These are phyloP conservation scores for Uronychia binucleata DNA, from an alignment of 73 alveolate genomes.

Conservation along the genomic window DNA sequence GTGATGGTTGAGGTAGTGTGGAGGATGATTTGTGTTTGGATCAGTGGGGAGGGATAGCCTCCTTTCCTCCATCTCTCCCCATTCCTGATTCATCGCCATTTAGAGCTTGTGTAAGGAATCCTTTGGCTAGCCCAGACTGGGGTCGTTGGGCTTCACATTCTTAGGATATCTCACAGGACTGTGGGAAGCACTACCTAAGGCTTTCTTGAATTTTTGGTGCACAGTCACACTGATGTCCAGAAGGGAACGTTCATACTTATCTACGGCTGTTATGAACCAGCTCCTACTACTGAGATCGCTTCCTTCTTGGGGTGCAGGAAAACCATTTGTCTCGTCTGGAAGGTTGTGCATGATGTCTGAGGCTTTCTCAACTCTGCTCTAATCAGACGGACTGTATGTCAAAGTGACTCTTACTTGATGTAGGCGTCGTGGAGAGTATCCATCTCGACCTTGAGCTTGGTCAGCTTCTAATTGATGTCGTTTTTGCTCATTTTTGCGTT, in stretches of 20 bases:
- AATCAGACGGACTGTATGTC: neutral
- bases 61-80: no score
- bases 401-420: neutral
- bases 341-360: neutral
- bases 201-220: neutral
- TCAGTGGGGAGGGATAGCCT: no score
- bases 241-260: no score
- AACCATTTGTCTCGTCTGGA: neutral
- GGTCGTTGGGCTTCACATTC: neutral
- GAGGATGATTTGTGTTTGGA: no score
- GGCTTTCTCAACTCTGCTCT: neutral
- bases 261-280: neutral
- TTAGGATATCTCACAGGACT: neutral
- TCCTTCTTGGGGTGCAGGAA: neutral
- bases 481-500: neutral
- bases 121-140: neutral
- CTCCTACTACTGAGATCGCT: neutral
- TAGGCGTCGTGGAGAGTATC: neutral
- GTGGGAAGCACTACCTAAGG: neutral
- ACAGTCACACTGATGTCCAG: neutral
- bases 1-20: no score
- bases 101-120: no score
- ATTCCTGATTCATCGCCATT: no score
- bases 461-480: neutral
- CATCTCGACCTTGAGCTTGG: neutral